Conservation (phyloP, 2,329 filamentous ascomycete species). For the Claviceps digitariae region DNA sequence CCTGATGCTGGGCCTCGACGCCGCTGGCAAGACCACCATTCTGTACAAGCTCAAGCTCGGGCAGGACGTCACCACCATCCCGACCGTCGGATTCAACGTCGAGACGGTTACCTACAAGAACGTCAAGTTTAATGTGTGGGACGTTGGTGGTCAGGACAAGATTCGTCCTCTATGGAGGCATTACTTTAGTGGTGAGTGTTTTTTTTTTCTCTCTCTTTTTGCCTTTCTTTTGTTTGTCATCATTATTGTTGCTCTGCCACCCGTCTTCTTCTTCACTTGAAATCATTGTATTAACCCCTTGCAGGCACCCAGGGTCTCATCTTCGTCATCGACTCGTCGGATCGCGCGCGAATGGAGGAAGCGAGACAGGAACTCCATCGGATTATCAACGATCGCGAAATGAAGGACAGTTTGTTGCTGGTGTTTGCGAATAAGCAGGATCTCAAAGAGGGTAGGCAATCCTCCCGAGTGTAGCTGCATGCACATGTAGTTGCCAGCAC, state of each 20-base stretch:
- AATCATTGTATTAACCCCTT: no score
- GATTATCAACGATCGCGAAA: constrained; percentile 98
- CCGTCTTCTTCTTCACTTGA: no score
- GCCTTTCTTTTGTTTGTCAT: no score
- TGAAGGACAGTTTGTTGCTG: constrained; percentile 88
- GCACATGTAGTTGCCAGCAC: no score
- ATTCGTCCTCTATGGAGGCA: constrained; percentile 98
- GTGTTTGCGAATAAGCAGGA: constrained; percentile 99
- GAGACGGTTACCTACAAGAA: constrained; percentile 99
- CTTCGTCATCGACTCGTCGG: constrained; percentile 97
- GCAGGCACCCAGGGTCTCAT: constrained; percentile 97
- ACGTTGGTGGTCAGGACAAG: constrained; percentile 99
- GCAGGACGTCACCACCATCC: constrained; percentile 97
- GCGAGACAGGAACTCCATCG: constrained; percentile 96
- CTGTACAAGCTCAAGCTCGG: constrained; percentile 99
- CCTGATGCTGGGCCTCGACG: constrained; percentile 98
- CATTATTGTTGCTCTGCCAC: no score
- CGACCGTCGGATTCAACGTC: constrained; percentile 99
- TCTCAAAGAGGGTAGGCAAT: constrained; percentile 62
- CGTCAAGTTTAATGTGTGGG: constrained; percentile 99
- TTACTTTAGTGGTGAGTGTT: constrained; percentile 68
- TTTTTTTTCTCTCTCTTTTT: constrained; percentile 1
- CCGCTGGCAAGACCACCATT: constrained; percentile 99
- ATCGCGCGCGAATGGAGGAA: constrained; percentile 88
- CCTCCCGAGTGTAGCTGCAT: no score